Evolutionary conservation across 805 yeast species (phyloP).

Genomic region (Pichia rugopelliculosa): DNA sequence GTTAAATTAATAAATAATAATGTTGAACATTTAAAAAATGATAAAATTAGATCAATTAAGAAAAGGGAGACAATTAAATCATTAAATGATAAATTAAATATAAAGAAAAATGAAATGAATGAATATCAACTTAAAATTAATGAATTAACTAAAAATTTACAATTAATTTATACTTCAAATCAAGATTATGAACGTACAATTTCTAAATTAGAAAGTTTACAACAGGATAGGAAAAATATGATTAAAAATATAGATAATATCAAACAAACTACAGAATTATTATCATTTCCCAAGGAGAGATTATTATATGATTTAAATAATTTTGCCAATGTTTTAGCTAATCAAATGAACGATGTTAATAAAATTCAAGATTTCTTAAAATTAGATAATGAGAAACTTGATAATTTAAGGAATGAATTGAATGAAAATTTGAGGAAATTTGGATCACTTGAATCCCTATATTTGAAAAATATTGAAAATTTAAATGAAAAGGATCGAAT

Average conservation of each 20-base stretch:
- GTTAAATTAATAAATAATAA: conserved; percentile 70
- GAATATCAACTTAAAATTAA: conserved; percentile 43
- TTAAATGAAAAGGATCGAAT: conserved; percentile 10
- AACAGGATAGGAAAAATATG: conserved; percentile 39
- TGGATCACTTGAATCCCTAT: conserved; percentile 44
- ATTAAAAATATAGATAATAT: conserved; percentile 47
- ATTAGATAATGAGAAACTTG: conserved; percentile 6
- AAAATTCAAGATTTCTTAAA: conserved; percentile 16
- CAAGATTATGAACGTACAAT: conserved; percentile 74
- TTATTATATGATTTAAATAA: conserved; percentile 34
- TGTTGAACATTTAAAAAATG: conserved; percentile 68
- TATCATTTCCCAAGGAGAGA: conserved; percentile 38
- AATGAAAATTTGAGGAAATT: conserved; percentile 38
- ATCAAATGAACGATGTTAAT: conserved; percentile 20
- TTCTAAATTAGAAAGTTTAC: conserved; percentile 52
- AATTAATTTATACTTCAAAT: conserved; percentile 60
- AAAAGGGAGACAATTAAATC: conserved; percentile 41
- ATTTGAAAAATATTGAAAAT: conserved; percentile 20
- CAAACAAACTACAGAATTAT: conserved; percentile 35
- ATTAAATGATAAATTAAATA: conserved; percentile 37
- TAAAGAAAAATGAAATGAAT: conserved; percentile 41
- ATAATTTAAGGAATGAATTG: conserved; percentile 25
- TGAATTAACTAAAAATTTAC: conserved; percentile 49
- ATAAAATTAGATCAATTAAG: conserved; percentile 62
- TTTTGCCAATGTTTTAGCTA: conserved; percentile 29